Base-by-base conservation (phyloP, 1,139 yeast genomes). In the Taphrina sp. region DNA sequence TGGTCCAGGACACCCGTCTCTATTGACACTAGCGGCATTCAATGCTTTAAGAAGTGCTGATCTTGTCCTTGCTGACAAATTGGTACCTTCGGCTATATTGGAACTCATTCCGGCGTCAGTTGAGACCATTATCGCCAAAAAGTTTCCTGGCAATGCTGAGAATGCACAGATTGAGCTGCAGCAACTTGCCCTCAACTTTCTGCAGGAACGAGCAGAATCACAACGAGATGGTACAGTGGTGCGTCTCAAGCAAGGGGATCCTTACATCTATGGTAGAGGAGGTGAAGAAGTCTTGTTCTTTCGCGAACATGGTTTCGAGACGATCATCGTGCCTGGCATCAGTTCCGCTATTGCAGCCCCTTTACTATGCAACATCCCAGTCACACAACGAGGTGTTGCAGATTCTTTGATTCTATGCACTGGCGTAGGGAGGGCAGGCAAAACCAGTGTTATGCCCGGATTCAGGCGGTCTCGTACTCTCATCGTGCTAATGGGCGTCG, bases 121-220 rank as follows among this genome's bases (percentile, higher is more conserved):
- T 0, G 83, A 82, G 53, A 73, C 85, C 3, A 88, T 85, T 67
- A 89, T 90, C 61, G 97, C 98, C 12, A 77, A 89, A 43, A 92
- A 92, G 69, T 92, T 89, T 70, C 97, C 97, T 1, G 98, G 98
- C 0, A 90, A 92, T 67, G 97, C 98, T 0, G 96, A 89, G 66
- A 77, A 78, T 49, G 97, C 97, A 0, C 98, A 92, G 69, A 79
- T 85, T 61, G 96, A 92, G 69, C 74, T 92, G 36, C 72, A 88
- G 34, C 73, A 76, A 19, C 70, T 83, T 60, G 97, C 96, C 0
- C 71, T 90, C 20, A 77, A 76, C 36, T 84, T 83, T 0, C 68
- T 88, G 34, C 61, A 73, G 36, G 54, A 49, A 10, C 22, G 44
- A 16, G 23, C 7, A 5, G 7, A 45, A 5, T 20, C 12, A 10